Percentiles rank a stretch among this genome's conserved stretches.
Conservation (phyloP, 1,284 basidiomycete genomes). For the Ceratobasidium sp. region DNA sequence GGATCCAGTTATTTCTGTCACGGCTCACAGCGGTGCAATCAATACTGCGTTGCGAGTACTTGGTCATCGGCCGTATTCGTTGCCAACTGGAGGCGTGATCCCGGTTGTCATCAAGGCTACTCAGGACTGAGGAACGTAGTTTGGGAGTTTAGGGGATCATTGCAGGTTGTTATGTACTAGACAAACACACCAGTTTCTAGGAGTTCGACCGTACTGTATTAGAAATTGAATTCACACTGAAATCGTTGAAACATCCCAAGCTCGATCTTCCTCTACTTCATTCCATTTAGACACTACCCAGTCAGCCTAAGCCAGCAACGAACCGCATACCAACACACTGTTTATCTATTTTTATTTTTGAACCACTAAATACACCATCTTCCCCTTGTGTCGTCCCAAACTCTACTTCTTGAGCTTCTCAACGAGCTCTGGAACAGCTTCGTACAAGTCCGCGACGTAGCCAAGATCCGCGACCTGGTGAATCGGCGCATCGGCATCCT, state of each 20-base stretch:
- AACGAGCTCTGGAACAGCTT: conserved; percentile 88
- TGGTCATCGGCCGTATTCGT: conserved; percentile 61
- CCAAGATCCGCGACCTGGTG: conserved; percentile 99
- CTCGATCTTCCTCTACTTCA: too few relatives aligned
- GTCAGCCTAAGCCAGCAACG: not conserved
- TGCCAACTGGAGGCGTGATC: conserved; percentile 70
- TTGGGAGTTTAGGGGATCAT: not conserved
- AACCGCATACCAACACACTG: not conserved
- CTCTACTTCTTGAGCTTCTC: conserved; percentile 78
- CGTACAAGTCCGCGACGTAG: conserved; percentile 91
- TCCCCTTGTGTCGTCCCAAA: not conserved
- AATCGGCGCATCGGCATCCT: conserved; percentile 98
- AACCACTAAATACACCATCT: too few relatives aligned
- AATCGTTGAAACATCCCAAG: too few relatives aligned
- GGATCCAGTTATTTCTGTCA: conserved; percentile 70
- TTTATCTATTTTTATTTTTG: too few relatives aligned
- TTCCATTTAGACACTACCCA: too few relatives aligned
- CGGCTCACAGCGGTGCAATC: conserved; percentile 73
- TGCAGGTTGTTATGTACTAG: too few relatives aligned
- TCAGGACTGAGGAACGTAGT: not conserved
- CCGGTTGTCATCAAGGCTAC: conserved; percentile 24
- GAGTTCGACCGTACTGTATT: too few relatives aligned
- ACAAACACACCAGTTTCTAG: too few relatives aligned
- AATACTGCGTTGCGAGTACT: conserved; percentile 65
- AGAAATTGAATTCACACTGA: too few relatives aligned